phyloP scores from a whole-genome alignment of 495 filamentous ascomycete genomes.

The Annulohypoxylon bovei region DNA sequence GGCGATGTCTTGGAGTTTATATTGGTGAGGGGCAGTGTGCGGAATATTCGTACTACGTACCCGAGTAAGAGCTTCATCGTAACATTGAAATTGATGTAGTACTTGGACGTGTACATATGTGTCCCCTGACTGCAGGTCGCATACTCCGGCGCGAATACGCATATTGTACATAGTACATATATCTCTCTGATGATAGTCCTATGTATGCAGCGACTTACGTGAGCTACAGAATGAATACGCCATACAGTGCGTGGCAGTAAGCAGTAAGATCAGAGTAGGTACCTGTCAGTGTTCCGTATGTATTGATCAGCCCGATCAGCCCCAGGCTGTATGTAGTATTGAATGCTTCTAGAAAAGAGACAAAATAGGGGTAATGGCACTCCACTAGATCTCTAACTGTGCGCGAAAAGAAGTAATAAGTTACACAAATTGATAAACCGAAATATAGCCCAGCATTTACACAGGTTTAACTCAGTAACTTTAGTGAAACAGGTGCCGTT shows the following conservation, averaged over 20 bases:
- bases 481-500: too few relatives aligned
- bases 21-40: too few relatives aligned
- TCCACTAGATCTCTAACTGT: constrained; percentile 32
- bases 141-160: constrained; percentile 29
- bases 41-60: too few relatives aligned
- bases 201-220: constrained; percentile 20
- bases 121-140: constrained; percentile 16
- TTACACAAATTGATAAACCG: constrained; percentile 21
- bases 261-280: background rate
- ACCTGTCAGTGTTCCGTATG: background rate
- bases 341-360: constrained; percentile 33
- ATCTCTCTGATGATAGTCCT: constrained; percentile 5
- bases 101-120: too few relatives aligned
- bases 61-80: background rate
- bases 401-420: constrained; percentile 18
- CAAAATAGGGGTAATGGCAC: constrained; percentile 11
- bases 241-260: background rate
- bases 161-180: constrained; percentile 3
- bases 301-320: constrained; percentile 9
- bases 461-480: background rate
- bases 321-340: background rate
- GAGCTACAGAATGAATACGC: constrained; percentile 6
- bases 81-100: too few relatives aligned
- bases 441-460: constrained; percentile 10
- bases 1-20: too few relatives aligned